Evolutionary conservation across 116 monocot genomes (phyloP).

Genomic region (Posidonia oceanica): DNA sequence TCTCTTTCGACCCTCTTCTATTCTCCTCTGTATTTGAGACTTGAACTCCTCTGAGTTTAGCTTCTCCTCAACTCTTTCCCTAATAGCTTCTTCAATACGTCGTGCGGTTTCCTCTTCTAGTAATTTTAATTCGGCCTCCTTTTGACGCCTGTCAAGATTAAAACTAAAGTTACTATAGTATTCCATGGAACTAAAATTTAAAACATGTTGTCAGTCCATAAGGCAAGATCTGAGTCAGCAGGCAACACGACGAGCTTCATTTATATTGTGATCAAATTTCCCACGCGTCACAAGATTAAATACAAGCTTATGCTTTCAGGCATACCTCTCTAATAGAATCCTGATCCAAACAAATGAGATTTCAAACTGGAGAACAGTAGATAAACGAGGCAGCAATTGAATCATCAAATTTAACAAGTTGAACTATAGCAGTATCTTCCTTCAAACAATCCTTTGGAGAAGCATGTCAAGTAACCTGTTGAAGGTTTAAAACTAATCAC

Average conservation of each 20-base stretch:
- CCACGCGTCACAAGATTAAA: conserved; percentile 27
- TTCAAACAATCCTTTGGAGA: conserved; percentile 82
- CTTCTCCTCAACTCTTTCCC: conserved; percentile 78
- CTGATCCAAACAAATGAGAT: conserved; percentile 86
- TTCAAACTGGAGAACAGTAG: conserved; percentile 85
- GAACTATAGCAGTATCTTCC: conserved; percentile 85
- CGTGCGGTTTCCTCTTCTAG: conserved; percentile 91
- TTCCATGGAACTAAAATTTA: neutral
- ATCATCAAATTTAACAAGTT: conserved; percentile 89
- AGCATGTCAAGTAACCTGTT: conserved; percentile 76
- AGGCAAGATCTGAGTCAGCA: conserved; percentile 21
- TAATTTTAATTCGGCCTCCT: conserved; percentile 78
- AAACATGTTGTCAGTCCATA: conserved; percentile 17
- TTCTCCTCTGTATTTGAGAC: conserved; percentile 54
- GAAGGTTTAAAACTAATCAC: conserved; percentile 51
- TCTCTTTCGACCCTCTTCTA: conserved; percentile 76
- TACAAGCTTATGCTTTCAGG: conserved; percentile 70
- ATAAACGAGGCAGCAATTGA: conserved; percentile 73
- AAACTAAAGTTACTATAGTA: conserved; percentile 10
- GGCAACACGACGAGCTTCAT: conserved; percentile 29
- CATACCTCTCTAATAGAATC: conserved; percentile 88
- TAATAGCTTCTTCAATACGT: conserved; percentile 91
- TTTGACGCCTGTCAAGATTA: conserved; percentile 54
- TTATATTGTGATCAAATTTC: conserved; percentile 25
- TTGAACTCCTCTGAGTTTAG: conserved; percentile 84